phyloP scores from a whole-genome alignment of 1,284 basidiomycete species.

The Crucibulum parvulum region DNA sequence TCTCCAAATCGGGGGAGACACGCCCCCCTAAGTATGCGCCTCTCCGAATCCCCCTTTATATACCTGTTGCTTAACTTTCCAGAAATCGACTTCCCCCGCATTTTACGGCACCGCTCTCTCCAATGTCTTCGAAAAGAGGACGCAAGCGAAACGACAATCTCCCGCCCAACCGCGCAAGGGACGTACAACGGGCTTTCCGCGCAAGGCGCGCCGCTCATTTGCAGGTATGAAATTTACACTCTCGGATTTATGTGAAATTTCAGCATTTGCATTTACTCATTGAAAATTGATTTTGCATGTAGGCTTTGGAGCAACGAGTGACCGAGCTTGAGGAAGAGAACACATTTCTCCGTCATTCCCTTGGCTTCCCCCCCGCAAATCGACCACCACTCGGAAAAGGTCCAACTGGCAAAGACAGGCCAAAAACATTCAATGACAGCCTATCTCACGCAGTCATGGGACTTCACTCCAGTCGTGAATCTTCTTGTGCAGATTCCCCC shows the following conservation, averaged over 20 bases:
- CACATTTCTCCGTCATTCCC: slow-evolving; percentile 73
- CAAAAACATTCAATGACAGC: slow-evolving; percentile 49
- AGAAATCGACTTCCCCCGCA: slow-evolving; percentile 31
- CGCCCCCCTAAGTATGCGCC: background rate
- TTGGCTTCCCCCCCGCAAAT: slow-evolving; percentile 79
- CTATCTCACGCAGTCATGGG: slow-evolving; percentile 24
- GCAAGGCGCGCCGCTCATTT: slow-evolving; percentile 90
- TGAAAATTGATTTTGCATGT: slow-evolving; percentile 43
- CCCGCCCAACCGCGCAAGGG: slow-evolving; percentile 89
- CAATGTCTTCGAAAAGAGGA: slow-evolving; percentile 86
- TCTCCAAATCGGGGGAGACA: slow-evolving; percentile 33
- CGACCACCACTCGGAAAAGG: slow-evolving; percentile 78
- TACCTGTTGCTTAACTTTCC: slow-evolving; percentile 30
- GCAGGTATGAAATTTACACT: slow-evolving; percentile 58
- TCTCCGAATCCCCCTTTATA: slow-evolving; percentile 39
- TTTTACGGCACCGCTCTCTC: slow-evolving; percentile 22
- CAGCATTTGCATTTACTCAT: slow-evolving; percentile 31
- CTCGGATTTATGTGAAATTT: slow-evolving; percentile 28
- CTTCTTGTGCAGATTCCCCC: slow-evolving; percentile 52
- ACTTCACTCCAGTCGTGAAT: slow-evolving; percentile 51
- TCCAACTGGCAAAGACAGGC: slow-evolving; percentile 84
- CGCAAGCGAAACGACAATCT: slow-evolving; percentile 92
- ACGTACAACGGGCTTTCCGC: slow-evolving; percentile 92
- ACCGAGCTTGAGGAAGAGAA: slow-evolving; percentile 89
- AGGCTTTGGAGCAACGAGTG: slow-evolving; percentile 86